These are phyloP conservation scores for Sporisorium scitamineum DNA, from an alignment of 1,284 basidiomycete genomes.

Conservation along the genomic window DNA sequence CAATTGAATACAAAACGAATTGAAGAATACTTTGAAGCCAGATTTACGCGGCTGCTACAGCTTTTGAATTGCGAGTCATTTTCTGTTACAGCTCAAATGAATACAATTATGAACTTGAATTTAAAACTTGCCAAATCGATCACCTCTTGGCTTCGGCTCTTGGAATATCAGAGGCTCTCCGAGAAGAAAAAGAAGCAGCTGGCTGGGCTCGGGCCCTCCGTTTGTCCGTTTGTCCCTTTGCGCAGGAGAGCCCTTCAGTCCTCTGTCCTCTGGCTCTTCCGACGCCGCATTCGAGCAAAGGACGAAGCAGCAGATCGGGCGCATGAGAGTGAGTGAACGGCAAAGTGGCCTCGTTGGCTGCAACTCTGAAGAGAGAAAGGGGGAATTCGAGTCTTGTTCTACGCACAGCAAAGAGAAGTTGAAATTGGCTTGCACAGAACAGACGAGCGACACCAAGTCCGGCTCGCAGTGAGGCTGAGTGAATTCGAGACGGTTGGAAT, in stretches of 20 bases:
- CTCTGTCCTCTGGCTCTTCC: not conserved
- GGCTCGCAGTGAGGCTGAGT: not conserved
- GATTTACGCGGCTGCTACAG: too few species aligned
- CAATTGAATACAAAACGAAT: too few species aligned
- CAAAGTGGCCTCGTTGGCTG: too few species aligned
- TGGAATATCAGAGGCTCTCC: conserved; percentile 21
- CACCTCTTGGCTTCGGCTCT: conserved; percentile 4
- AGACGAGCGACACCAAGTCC: not conserved
- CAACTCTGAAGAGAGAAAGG: too few species aligned
- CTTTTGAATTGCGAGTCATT: too few species aligned
- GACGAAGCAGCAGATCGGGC: not conserved
- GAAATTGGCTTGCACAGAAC: not conserved
- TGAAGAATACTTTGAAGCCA: too few species aligned
- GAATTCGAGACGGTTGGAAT: too few species aligned
- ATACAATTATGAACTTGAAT: not conserved
- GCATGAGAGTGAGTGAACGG: not conserved
- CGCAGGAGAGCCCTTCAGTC: too few species aligned
- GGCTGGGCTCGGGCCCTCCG: conserved; percentile 23
- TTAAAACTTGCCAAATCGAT: conserved; percentile 12
- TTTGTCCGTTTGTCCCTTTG: not conserved
- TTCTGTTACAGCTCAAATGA: not conserved
- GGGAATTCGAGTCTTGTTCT: too few species aligned
- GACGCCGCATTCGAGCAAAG: not conserved
- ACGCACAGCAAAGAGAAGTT: not conserved
- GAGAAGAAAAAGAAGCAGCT: conserved; percentile 12